Evolutionary conservation across 257 asterid genomes (phyloP).

Genomic region (Catharanthus roseus): DNA sequence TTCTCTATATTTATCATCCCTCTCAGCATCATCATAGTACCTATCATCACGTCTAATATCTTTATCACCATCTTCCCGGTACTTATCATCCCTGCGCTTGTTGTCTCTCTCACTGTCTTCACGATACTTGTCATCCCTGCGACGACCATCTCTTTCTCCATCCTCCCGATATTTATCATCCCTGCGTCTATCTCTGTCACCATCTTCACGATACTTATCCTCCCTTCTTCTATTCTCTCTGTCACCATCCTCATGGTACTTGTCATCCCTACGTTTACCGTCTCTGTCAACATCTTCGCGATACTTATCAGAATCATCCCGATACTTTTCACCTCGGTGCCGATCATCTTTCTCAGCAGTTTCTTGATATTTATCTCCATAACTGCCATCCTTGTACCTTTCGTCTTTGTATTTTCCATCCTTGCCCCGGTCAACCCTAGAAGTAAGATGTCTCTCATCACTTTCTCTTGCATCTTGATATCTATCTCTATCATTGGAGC

Average conservation of each 20-base stretch:
- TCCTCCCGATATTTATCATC: slow-evolving; percentile 58
- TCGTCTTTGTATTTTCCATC: slow-evolving; percentile 64
- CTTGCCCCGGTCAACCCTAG: slow-evolving; percentile 64
- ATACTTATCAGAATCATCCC: slow-evolving; percentile 45
- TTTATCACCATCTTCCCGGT: slow-evolving; percentile 59
- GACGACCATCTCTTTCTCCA: slow-evolving; percentile 43
- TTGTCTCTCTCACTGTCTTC: slow-evolving; percentile 60
- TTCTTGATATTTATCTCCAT: slow-evolving; percentile 52
- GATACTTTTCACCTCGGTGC: slow-evolving; percentile 52
- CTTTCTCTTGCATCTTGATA: slow-evolving; percentile 56
- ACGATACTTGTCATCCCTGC: slow-evolving; percentile 47
- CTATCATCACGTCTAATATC: slow-evolving; percentile 43
- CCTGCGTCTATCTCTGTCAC: slow-evolving; percentile 44
- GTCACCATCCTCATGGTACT: slow-evolving; percentile 55
- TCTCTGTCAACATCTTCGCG: slow-evolving; percentile 57
- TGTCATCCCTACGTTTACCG: slow-evolving; percentile 45
- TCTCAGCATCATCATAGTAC: slow-evolving; percentile 50
- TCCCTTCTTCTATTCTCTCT: slow-evolving; percentile 50
- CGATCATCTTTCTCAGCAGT: slow-evolving; percentile 59
- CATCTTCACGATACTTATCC: slow-evolving; percentile 54
- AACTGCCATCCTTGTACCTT: slow-evolving; percentile 49
- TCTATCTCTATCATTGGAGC: slow-evolving; percentile 57
- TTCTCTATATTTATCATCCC: slow-evolving; percentile 43
- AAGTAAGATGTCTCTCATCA: slow-evolving; percentile 48
- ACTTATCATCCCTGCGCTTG: slow-evolving; percentile 51